Base-by-base conservation (phyloP, 208 protist species). In the Zelonia costaricensis region DNA sequence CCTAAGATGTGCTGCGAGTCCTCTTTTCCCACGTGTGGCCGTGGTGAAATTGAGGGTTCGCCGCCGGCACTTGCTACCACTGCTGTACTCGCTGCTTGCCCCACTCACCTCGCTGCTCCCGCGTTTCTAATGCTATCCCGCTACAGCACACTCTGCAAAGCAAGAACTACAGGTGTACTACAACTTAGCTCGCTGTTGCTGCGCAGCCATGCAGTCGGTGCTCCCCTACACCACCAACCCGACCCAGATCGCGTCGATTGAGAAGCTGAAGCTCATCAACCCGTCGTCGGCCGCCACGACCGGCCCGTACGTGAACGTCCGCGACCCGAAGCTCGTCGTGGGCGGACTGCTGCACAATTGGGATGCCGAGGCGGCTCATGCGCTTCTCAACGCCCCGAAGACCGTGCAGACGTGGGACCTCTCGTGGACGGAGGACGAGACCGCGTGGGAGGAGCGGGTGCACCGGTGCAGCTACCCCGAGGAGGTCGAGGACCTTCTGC, bases 211-310 rank as follows among this genome's bases (percentile, higher is more conserved):
- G 89, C 82, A 95, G 44, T 76, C 77, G 5, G 74, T 95, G 33
- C 78, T 95, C 10, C 89, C 89, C 3, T 95, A 95, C 74, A 95
- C 89, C 12, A 78, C 82, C 0, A 86, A 92, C 60, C 82, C 85
- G n/a, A 57, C 82, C 52, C 84, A 85, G 39, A 93, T 95, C 62
- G 49, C 45, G n/a, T 79, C 81, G 0, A 91, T 86, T 35, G 86
- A 91, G 66, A 80, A 79, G 47, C 75, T 95, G 67, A 84, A 84
- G 54, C 68, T 93, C 45, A 46, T 95, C 25, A 88, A 93, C 62
- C 84, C 89, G 4, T 80, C 85, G 61, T 79, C 79, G 3, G 66
- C 76, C 22, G 74, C 78, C 16, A 54, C 74, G 7, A 92, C 84
- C 4, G 86, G 89, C 4, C 86, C 89, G 12, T 81, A 83, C 60